phyloP scores from a whole-genome alignment of 768 basidiomycete species.

The Russula earlei region DNA sequence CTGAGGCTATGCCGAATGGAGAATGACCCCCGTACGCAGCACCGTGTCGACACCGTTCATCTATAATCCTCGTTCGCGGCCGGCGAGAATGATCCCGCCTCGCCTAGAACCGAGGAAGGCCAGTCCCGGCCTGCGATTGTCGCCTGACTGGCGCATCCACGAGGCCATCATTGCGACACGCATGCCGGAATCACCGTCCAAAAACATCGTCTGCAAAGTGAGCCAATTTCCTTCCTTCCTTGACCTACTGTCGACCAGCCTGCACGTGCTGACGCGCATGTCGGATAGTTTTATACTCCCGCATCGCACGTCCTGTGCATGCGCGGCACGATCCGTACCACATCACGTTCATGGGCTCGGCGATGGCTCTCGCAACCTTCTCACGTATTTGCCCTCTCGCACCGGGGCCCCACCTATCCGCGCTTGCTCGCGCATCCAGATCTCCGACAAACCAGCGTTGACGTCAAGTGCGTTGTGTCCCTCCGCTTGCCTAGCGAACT shows the following conservation, averaged over 20 bases:
- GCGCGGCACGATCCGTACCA: slow-evolving; percentile 54
- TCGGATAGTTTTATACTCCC: slow-evolving; percentile 42
- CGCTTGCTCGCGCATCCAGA: slow-evolving; percentile 42
- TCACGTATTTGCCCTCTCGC: slow-evolving; percentile 46
- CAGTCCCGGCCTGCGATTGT: slow-evolving; percentile 34
- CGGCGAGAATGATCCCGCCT: slow-evolving; percentile 41
- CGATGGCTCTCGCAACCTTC: slow-evolving; percentile 49
- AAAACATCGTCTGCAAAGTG: slow-evolving; percentile 3
- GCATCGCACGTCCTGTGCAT: slow-evolving; percentile 50
- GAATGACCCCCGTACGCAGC: slow-evolving; percentile 27
- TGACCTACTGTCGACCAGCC: no score
- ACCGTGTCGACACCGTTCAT: slow-evolving; percentile 50
- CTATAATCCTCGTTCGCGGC: slow-evolving; percentile 59
- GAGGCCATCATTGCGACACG: slow-evolving; percentile 29
- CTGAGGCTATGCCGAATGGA: background rate
- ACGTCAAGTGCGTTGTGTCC: slow-evolving; percentile 47
- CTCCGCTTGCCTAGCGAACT: no score
- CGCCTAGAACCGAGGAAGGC: slow-evolving; percentile 29
- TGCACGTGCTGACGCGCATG: no score
- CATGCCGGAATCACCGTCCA: background rate
- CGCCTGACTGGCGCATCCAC: slow-evolving; percentile 43
- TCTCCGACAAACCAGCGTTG: slow-evolving; percentile 63
- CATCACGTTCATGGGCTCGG: slow-evolving; percentile 47
- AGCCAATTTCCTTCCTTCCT: background rate
- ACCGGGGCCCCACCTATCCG: slow-evolving; percentile 25